Base-by-base conservation (phyloP, 768 basidiomycete species). In the Leccinum disarticulatum region DNA sequence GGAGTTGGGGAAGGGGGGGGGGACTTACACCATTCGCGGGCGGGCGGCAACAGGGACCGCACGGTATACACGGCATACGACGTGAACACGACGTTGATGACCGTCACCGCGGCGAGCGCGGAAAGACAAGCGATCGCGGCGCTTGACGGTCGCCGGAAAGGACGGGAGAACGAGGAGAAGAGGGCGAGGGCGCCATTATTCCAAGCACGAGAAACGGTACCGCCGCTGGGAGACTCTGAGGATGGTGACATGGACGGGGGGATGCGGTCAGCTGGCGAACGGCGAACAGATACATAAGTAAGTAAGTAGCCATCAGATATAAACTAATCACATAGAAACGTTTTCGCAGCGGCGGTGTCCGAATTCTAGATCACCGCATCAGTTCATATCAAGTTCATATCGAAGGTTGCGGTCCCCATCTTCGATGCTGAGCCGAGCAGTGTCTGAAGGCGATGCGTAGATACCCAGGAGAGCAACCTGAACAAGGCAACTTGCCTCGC, bases 21-120 rank as follows among this genome's bases (percentile, higher is more conserved):
- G 38, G 30, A 56, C 70, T 25, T 41, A 72, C 70, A 61, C 68
- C 72, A 73, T 50, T 64, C 58, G n/a, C 55, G 70, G 27, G 54
- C 19, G 14, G 28, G 22, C 4, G 66, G 66, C 22, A 69, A 31
- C 46, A 67, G 59, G n/a, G 56, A 43, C 9, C 52, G 47, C 49
- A 60, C 31, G 2, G 54, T 66, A 28, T 54, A 54, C 33, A 73
- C 14, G 60, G 66, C 61, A 28, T 66, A 62, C 6, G 66, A 10
- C 6, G 68, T 69, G 25, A 61, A 62, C 6, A 54, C 19, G 46
- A 73, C 54, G 13, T 72, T 73, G 56, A 65, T 38, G 31, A 66
- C 13, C 2, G 70, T 72, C 56, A 73, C 61, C 19, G 50, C 50
- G 19, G 58, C 61, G 14, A 72, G 66, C 50, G 59, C 60, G 17